These are phyloP conservation scores for Alternaria longipes DNA, from an alignment of 2,329 filamentous ascomycete species.

Conservation along the genomic window DNA sequence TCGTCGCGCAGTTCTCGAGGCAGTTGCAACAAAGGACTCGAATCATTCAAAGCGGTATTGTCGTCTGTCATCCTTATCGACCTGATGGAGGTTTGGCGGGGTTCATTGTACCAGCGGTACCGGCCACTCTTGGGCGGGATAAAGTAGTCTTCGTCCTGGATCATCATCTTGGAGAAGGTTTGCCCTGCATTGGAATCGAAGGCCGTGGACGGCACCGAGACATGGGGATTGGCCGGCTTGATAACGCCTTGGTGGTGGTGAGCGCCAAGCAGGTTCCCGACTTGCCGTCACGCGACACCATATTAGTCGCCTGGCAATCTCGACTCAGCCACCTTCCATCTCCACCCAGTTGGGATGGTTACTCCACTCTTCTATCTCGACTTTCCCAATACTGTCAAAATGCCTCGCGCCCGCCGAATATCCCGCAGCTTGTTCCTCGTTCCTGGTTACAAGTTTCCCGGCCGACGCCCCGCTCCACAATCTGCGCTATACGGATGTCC, in stretches of 20 bases:
- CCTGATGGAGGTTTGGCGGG: conserved; percentile 5
- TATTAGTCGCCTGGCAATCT: conserved; percentile 18
- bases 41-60: conserved; percentile 7
- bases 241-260: conserved; percentile 17
- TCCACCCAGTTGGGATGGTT: conserved; percentile 17
- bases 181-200: conserved; percentile 13
- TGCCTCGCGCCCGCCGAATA: conserved; percentile 16
- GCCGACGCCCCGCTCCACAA: conserved; percentile 11
- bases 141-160: conserved; percentile 21
- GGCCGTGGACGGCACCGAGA: conserved; percentile 7
- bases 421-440: conserved; percentile 7
- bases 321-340: conserved; percentile 24
- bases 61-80: conserved; percentile 12
- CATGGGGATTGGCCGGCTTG: conserved; percentile 19
- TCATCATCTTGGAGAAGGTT: conserved; percentile 19
- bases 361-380: conserved; percentile 20
- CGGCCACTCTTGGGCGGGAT: conserved; percentile 14
- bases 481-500: conserved; percentile 6
- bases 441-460: conserved; percentile 5
- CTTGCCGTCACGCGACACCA: conserved; percentile 20
- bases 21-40: conserved; percentile 17
- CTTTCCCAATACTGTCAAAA: conserved; percentile 22
- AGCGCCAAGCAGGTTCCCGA: conserved; percentile 14
- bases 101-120: conserved; percentile 18
- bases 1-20: conserved; percentile 25